Evolutionary conservation across 495 filamentous ascomycete species (phyloP).

Genomic region (Trichoderma orchidacearum): DNA sequence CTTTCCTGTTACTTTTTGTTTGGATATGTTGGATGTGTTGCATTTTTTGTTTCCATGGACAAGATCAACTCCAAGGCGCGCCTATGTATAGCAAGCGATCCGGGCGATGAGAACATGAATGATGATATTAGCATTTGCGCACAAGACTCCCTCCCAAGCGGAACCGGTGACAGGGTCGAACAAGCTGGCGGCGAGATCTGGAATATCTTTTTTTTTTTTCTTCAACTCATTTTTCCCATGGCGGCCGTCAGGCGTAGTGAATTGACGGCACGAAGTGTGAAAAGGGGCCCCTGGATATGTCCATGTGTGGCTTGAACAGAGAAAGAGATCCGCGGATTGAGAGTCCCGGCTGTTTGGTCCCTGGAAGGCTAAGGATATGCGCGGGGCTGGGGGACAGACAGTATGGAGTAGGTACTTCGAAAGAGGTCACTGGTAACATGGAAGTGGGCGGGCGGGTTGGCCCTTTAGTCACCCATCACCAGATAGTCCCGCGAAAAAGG

Average conservation of each 20-base stretch:
- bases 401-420: background rate
- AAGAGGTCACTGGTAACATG: too few species aligned
- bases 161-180: background rate
- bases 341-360: background rate
- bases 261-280: too few species aligned
- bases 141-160: background rate
- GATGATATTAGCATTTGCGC: background rate
- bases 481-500: background rate
- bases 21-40: background rate
- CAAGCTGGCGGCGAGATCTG: too few species aligned
- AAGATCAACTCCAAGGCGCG: background rate
- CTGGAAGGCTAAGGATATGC: background rate
- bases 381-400: background rate
- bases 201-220: too few species aligned
- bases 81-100: conserved; percentile 1
- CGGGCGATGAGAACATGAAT: conserved; percentile 1
- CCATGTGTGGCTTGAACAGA: too few species aligned
- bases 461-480: background rate
- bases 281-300: too few species aligned
- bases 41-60: background rate
- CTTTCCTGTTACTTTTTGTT: background rate
- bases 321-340: background rate
- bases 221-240: too few species aligned
- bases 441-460: background rate
- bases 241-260: too few species aligned